Evolutionary conservation across 1,139 yeast species (phyloP), one percentile per base, ranked within the genome.

Genomic region (Geotrichum europaeum): DNA sequence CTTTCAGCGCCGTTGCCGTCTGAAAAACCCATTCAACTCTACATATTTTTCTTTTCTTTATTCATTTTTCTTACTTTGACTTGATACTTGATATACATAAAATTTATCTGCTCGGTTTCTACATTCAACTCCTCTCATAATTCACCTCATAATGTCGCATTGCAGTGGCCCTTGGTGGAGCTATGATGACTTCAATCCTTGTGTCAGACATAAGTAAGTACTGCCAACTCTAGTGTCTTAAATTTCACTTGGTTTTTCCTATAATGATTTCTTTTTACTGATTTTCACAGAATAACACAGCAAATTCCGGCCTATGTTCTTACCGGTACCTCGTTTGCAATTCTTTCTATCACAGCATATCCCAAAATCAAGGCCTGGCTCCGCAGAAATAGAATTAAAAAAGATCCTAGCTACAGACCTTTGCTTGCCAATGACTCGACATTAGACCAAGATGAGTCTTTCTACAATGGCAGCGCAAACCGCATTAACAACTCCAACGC

Each of bases 171-270:
- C 70, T 9, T 51, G 65, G 40, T 71, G 73, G 73, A 63, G 61
- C 32, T 65, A 64, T 10, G 73, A 70, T 52, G 73, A 70, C 59
- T 58, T 72, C 22, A 67, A 65, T 30, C 62, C 65, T 9, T 72
- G 74, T 56, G 65, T 63, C 56, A 60, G 68, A 34, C 73, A 72
- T 51, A 61, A 62, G 73, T 70, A 67, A 55, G 73, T 62, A n/a
- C 20, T 40, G 10, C 18, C 20, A 40, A 5, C 4, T 2, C 15
- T 32, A 3, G 22, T 40, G 2, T 22, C 6, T 49, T 13, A 32
- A 49, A 24, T 6, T 9, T 24, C 15, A 28, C 13, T 18, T 45
- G 3, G 13, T 4, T 18, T 47, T 40, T 20, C 15, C 4, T 51
- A 12, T 51, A 12, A 1, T 1, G 24, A 15, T 30, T 30, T 28